phyloP scores from a whole-genome alignment of 2,329 filamentous ascomycete species.

The Hypoxylon sp. region DNA sequence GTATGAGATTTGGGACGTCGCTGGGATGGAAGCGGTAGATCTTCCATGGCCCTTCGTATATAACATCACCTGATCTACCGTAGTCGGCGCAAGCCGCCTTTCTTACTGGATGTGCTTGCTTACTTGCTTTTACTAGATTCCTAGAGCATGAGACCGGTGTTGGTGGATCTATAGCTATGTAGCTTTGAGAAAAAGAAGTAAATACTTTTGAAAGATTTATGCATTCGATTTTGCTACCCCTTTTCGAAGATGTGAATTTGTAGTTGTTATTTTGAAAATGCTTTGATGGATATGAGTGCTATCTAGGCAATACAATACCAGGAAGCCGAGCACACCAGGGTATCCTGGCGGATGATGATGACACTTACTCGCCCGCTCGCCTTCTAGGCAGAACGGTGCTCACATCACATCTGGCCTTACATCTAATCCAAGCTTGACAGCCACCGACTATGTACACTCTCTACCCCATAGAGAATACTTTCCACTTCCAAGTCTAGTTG shows the following conservation, averaged over 20 bases:
- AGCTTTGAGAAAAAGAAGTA: constrained; percentile 15
- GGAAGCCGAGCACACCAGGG: constrained; percentile 15
- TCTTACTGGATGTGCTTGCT: neutral
- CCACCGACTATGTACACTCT: constrained; percentile 13
- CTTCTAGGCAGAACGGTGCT: constrained; percentile 13
- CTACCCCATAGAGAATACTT: neutral
- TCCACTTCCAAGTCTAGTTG: neutral
- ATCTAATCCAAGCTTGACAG: constrained; percentile 29
- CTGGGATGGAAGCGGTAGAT: neutral
- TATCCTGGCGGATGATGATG: constrained; percentile 31
- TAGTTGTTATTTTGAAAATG: constrained; percentile 28
- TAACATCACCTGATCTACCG: neutral
- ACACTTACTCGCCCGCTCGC: constrained; percentile 11
- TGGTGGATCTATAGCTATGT: constrained; percentile 35
- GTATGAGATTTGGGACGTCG: neutral
- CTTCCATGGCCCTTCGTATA: neutral
- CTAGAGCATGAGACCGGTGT: constrained; percentile 43
- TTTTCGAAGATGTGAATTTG: constrained; percentile 4
- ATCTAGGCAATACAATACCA: constrained; percentile 45
- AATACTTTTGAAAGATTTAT: constrained; percentile 5
- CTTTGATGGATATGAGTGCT: constrained; percentile 41
- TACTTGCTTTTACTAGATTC: constrained; percentile 25
- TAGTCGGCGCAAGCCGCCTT: constrained; percentile 15
- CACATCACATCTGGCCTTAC: constrained; percentile 30
- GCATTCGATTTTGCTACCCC: neutral